A percentile compares a stretch with the other conserved stretches of the same genome.
phyloP scores from a whole-genome alignment of 257 asterid species.

The Datura wrightii region DNA sequence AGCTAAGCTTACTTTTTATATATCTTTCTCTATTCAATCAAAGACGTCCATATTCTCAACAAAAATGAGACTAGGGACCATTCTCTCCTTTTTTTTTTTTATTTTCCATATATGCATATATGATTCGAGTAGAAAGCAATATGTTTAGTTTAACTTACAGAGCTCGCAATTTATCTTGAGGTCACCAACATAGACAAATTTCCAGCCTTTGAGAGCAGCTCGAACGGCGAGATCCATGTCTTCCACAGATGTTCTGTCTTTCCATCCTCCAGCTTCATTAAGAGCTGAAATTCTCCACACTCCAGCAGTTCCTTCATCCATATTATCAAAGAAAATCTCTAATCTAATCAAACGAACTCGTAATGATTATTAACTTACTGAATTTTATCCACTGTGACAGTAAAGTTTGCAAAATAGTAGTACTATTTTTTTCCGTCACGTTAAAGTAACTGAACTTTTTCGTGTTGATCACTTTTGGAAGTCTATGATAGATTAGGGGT shows the following conservation, averaged over 20 bases:
- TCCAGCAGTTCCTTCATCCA: slow-evolving; percentile 68
- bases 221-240: slow-evolving; percentile 75
- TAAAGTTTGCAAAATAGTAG: no score
- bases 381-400: background rate
- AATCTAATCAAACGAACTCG: background rate
- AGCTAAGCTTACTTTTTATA: no score
- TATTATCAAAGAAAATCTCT: no score
- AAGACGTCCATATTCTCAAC: background rate
- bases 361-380: background rate
- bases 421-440: no score
- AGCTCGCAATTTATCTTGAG: slow-evolving; percentile 34
- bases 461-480: no score
- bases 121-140: background rate
- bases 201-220: slow-evolving; percentile 74
- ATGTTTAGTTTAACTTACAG: background rate
- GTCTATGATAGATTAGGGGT: no score
- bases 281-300: slow-evolving; percentile 69
- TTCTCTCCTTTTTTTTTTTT: background rate
- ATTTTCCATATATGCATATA: background rate
- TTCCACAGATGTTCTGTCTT: slow-evolving; percentile 69
- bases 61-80: background rate
- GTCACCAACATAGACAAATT: slow-evolving; percentile 60
- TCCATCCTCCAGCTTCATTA: slow-evolving; percentile 72
- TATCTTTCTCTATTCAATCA: background rate
- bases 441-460: no score